Conservation (phyloP, 768 basidiomycete species). For the Termitomyces sp. region DNA sequence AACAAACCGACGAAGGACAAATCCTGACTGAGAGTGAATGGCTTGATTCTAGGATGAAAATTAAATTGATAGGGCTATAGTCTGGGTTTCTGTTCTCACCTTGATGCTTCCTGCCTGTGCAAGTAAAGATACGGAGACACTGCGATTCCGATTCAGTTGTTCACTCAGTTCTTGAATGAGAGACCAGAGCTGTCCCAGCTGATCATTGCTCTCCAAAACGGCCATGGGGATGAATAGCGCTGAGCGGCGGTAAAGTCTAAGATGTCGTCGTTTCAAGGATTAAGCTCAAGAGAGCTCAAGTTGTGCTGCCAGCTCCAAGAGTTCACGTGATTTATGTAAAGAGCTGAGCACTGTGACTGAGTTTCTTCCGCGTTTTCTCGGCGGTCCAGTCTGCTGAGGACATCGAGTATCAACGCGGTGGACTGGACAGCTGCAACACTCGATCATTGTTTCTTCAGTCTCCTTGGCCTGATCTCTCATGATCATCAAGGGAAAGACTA, state of each 20-base stretch:
- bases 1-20: constrained; percentile 76
- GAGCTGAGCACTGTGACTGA: too few relatives aligned
- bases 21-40: constrained; percentile 85
- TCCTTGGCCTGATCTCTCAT: too few relatives aligned
- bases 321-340: not conserved
- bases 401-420: too few relatives aligned
- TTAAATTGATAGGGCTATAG: not conserved
- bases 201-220: constrained; percentile 31
- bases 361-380: too few relatives aligned
- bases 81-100: constrained; percentile 34
- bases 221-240: constrained; percentile 13
- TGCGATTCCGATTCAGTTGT: constrained; percentile 77
- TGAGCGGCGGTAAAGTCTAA: not conserved
- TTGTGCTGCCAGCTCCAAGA: too few relatives aligned
- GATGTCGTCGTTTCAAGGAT: too few relatives aligned
- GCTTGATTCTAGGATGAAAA: constrained; percentile 63
- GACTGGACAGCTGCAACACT: too few relatives aligned
- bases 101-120: constrained; percentile 73
- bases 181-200: constrained; percentile 54
- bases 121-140: constrained; percentile 67
- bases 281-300: too few relatives aligned
- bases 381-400: too few relatives aligned
- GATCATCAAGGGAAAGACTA: too few relatives aligned
- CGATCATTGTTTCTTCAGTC: too few relatives aligned
- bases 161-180: constrained; percentile 78